A percentile compares a stretch with the other conserved stretches of the same genome.
Conservation (phyloP, 2,329 filamentous ascomycete genomes). For the Colletotrichum salicis region DNA sequence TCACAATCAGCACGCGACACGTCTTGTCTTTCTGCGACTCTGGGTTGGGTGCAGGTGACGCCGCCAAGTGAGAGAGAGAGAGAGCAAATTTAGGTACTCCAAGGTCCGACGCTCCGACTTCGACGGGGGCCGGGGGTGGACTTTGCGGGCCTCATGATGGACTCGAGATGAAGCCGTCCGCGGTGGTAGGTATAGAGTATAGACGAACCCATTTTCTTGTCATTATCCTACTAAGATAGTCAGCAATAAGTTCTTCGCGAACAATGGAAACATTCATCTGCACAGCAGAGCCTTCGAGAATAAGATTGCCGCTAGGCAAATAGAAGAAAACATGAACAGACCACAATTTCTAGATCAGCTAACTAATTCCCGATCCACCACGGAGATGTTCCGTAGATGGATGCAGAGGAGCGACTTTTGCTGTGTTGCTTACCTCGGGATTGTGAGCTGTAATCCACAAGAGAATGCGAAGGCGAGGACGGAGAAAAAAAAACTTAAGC, state of each 20-base stretch:
- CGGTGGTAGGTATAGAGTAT: not conserved
- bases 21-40: not conserved
- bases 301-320: not conserved
- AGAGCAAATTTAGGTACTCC: not conserved
- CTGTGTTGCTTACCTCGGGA: not conserved
- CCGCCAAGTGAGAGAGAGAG: not conserved
- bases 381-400: constrained; percentile 32
- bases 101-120: constrained; percentile 13
- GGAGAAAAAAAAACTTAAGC: not conserved
- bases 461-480: not conserved
- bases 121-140: constrained; percentile 17
- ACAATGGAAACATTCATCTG: not conserved
- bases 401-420: not conserved
- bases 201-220: constrained; percentile 3
- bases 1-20: constrained; percentile 18
- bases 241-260: not conserved
- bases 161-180: constrained; percentile 20
- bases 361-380: constrained; percentile 21
- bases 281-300: not conserved
- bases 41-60: constrained; percentile 2
- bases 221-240: not conserved
- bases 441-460: not conserved
- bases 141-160: constrained; percentile 14
- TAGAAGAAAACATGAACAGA: not conserved
- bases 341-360: constrained; percentile 18